These are phyloP conservation scores for Alternaria brassicicola DNA, from an alignment of 2,329 filamentous ascomycete genomes.

Conservation along the genomic window DNA sequence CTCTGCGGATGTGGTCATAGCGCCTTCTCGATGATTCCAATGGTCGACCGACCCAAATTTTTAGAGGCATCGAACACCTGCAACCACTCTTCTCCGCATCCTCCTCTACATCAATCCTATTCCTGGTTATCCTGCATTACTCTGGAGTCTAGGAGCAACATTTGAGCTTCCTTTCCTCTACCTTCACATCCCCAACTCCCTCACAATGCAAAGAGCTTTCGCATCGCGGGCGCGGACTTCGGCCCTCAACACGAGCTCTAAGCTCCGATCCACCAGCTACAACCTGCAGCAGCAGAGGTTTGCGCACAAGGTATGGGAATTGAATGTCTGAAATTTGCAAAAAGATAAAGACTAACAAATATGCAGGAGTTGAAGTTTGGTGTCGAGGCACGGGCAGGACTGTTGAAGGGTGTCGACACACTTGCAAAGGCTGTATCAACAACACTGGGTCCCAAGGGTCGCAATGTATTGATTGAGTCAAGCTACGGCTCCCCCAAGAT, in stretches of 20 bases:
- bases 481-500: slow-evolving; percentile 99
- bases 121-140: slow-evolving; percentile 43
- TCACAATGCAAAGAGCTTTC: slow-evolving; percentile 93
- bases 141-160: slow-evolving; percentile 46
- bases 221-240: slow-evolving; percentile 80
- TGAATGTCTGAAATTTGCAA: background rate
- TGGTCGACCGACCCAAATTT: slow-evolving; percentile 13
- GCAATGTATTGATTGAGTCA: slow-evolving; percentile 98
- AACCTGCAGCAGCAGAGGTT: slow-evolving; percentile 90
- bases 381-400: slow-evolving; percentile 86
- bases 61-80: slow-evolving; percentile 11
- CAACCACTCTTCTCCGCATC: slow-evolving; percentile 27
- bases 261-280: slow-evolving; percentile 60
- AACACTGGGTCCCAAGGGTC: slow-evolving; percentile 95
- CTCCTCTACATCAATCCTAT: slow-evolving; percentile 31
- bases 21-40: slow-evolving; percentile 21
- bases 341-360: slow-evolving; percentile 5
- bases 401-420: slow-evolving; percentile 94
- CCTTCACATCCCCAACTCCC: slow-evolving; percentile 26
- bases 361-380: slow-evolving; percentile 94
- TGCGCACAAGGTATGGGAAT: slow-evolving; percentile 83
- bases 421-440: slow-evolving; percentile 95
- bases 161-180: slow-evolving; percentile 31
- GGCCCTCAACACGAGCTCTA: slow-evolving; percentile 70
- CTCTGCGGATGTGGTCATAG: slow-evolving; percentile 10